Evolutionary conservation across 2,329 filamentous ascomycete species (phyloP).

Genomic region (Penicillium sp.): DNA sequence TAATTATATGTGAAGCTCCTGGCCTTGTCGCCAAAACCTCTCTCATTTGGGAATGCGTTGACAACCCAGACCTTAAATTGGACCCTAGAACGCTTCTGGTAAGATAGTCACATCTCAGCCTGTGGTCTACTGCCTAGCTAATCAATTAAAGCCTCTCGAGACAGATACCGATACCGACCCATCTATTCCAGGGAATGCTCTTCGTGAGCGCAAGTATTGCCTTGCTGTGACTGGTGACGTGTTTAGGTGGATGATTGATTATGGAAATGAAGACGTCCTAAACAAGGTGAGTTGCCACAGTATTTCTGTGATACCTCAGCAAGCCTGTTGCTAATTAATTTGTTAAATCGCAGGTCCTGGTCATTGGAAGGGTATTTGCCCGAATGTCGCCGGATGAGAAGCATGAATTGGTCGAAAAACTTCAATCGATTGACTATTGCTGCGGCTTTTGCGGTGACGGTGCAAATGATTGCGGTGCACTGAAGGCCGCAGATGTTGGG

Average conservation of each 20-base stretch:
- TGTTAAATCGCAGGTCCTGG: slow-evolving; percentile 65
- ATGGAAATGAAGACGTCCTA: slow-evolving; percentile 74
- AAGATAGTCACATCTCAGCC: slow-evolving; percentile 4
- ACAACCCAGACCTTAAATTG: slow-evolving; percentile 73
- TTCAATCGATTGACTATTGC: slow-evolving; percentile 94
- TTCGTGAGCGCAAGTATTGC: slow-evolving; percentile 79
- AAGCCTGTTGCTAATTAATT: background rate
- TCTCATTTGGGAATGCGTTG: slow-evolving; percentile 91
- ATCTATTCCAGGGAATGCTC: slow-evolving; percentile 81
- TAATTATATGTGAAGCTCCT: slow-evolving; percentile 53
- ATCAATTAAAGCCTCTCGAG: slow-evolving; percentile 62
- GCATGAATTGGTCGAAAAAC: slow-evolving; percentile 93
- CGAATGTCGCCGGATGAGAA: slow-evolving; percentile 99
- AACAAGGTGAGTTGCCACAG: slow-evolving; percentile 54
- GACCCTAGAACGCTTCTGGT: slow-evolving; percentile 75
- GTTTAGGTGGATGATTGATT: slow-evolving; percentile 96
- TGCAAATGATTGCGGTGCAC: slow-evolving; percentile 92
- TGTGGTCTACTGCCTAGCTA: slow-evolving; percentile 9
- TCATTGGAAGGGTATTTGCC: slow-evolving; percentile 88
- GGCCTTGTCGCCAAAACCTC: slow-evolving; percentile 69
- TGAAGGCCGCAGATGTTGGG: slow-evolving; percentile 96
- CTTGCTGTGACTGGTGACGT: slow-evolving; percentile 89
- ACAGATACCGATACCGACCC: slow-evolving; percentile 70
- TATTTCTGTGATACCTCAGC: background rate
- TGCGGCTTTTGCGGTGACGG: slow-evolving; percentile 96